phyloP scores from a whole-genome alignment of 2,329 filamentous ascomycete species.

The Diplocarpon mali region DNA sequence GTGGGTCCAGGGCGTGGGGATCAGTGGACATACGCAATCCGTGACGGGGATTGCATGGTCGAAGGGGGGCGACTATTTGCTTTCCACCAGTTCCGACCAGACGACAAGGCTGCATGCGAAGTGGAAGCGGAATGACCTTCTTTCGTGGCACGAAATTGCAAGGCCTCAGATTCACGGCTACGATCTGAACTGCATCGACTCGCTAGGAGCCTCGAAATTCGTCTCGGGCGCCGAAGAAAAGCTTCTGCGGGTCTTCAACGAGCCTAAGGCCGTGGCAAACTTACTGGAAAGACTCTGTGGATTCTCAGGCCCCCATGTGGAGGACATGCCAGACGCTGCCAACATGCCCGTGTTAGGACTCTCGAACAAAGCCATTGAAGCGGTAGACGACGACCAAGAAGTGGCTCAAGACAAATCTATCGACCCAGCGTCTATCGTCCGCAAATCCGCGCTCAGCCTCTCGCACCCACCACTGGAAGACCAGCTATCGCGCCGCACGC shows the following conservation, averaged over 20 bases:
- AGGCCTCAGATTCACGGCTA: conserved; percentile 97
- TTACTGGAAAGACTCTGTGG: conserved; percentile 60
- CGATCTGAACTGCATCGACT: conserved; percentile 87
- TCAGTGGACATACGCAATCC: conserved; percentile 74
- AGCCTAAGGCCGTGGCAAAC: conserved; percentile 71
- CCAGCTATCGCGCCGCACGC: conserved; percentile 74
- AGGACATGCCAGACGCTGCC: conserved; percentile 68
- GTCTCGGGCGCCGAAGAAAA: conserved; percentile 96
- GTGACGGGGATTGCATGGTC: conserved; percentile 82
- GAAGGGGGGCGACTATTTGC: conserved; percentile 66
- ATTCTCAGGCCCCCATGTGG: conserved; percentile 34
- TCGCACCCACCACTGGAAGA: conserved; percentile 79
- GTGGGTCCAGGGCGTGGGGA: conserved; percentile 68
- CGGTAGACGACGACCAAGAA: conserved; percentile 39
- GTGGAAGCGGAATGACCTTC: conserved; percentile 47
- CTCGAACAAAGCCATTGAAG: conserved; percentile 84
- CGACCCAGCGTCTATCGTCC: conserved; percentile 43
- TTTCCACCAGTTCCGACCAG: conserved; percentile 86
- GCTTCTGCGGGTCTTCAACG: conserved; percentile 87
- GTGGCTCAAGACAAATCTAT: conserved; percentile 36
- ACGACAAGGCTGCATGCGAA: conserved; percentile 78
- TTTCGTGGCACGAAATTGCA: conserved; percentile 90
- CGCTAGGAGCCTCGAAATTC: conserved; percentile 63
- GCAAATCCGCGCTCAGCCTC: conserved; percentile 52
- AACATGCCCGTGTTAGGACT: conserved; percentile 91